Percentiles rank a stretch among this genome's conserved stretches.
phyloP scores from a whole-genome alignment of 208 protist species.

The Zelonia costaricensis region DNA sequence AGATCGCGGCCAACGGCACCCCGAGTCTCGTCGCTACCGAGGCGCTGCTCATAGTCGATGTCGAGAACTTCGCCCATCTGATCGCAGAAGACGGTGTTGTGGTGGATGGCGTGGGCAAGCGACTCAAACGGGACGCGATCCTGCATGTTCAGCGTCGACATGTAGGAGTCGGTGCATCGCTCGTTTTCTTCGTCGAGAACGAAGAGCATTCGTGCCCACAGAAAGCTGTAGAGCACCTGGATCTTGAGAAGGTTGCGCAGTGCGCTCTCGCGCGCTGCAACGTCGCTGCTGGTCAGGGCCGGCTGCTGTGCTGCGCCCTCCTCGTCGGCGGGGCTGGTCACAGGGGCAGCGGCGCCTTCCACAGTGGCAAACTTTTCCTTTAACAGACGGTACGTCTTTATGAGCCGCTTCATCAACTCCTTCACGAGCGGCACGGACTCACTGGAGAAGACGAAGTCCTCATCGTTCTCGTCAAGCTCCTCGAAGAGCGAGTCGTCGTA shows the following conservation, averaged over 20 bases:
- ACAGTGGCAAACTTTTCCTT: slow-evolving; percentile 19
- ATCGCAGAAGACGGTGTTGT: slow-evolving; percentile 82
- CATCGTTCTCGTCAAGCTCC: slow-evolving; percentile 38
- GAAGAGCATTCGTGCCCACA: slow-evolving; percentile 49
- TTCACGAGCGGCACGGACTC: slow-evolving; percentile 33
- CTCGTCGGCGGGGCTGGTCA: slow-evolving; percentile 6
- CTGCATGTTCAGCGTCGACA: slow-evolving; percentile 73
- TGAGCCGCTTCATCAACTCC: slow-evolving; percentile 43
- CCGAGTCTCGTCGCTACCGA: slow-evolving; percentile 28
- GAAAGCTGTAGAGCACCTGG: slow-evolving; percentile 28
- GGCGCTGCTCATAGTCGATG: slow-evolving; percentile 37
- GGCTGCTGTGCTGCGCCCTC: background rate
- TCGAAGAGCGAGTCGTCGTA: slow-evolving; percentile 24
- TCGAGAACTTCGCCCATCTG: slow-evolving; percentile 70
- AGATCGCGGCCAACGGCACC: slow-evolving; percentile 18
- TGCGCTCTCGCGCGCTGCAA: slow-evolving; percentile 9
- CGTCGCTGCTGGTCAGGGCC: slow-evolving; percentile 2
- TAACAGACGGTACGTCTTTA: slow-evolving; percentile 28
- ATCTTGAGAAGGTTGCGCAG: slow-evolving; percentile 10
- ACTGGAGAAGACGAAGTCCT: slow-evolving; percentile 36
- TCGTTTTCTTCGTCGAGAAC: slow-evolving; percentile 73
- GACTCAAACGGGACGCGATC: slow-evolving; percentile 79
- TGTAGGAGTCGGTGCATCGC: slow-evolving; percentile 65
- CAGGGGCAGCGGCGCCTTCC: slow-evolving; percentile 13
- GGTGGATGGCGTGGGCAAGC: slow-evolving; percentile 67